Conservation (phyloP, 192 early-diverging fungal genomes). For the Backusella macrospora region DNA sequence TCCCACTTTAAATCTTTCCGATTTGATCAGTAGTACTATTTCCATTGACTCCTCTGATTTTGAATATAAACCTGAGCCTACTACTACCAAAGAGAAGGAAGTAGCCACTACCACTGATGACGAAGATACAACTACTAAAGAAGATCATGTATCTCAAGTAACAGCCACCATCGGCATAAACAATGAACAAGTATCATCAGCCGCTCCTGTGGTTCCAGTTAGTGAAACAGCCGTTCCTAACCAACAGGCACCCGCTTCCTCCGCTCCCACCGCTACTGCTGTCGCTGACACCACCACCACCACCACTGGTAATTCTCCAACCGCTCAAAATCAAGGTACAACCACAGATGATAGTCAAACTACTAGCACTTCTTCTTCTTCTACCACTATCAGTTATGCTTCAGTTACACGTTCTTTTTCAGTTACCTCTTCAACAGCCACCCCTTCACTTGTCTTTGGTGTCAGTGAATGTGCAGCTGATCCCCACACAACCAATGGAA, state of each 20-base stretch:
- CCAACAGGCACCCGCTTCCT: not conserved
- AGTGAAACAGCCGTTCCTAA: not conserved
- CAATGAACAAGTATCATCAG: not conserved
- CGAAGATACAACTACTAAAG: not conserved
- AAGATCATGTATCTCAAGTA: not conserved
- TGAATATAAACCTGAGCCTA: not conserved
- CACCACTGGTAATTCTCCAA: not conserved
- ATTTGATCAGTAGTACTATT: not conserved
- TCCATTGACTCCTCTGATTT: not conserved
- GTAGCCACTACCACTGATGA: not conserved
- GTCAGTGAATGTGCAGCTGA: constrained; percentile 15
- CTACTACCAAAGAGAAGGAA: not conserved
- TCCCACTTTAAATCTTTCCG: not conserved
- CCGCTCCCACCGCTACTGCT: not conserved
- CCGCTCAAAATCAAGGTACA: not conserved
- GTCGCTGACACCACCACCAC: not conserved
- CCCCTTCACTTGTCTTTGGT: constrained; percentile 26
- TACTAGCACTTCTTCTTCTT: not conserved
- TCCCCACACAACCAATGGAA: constrained; percentile 18
- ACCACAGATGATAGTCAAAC: not conserved
- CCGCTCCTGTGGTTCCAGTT: not conserved
- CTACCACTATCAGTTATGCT: constrained; percentile 1
- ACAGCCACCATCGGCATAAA: not conserved
- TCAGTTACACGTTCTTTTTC: constrained; percentile 19
- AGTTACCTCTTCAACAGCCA: constrained; percentile 23